phyloP scores from a whole-genome alignment of 768 basidiomycete genomes.

The Peribolospora baueri region DNA sequence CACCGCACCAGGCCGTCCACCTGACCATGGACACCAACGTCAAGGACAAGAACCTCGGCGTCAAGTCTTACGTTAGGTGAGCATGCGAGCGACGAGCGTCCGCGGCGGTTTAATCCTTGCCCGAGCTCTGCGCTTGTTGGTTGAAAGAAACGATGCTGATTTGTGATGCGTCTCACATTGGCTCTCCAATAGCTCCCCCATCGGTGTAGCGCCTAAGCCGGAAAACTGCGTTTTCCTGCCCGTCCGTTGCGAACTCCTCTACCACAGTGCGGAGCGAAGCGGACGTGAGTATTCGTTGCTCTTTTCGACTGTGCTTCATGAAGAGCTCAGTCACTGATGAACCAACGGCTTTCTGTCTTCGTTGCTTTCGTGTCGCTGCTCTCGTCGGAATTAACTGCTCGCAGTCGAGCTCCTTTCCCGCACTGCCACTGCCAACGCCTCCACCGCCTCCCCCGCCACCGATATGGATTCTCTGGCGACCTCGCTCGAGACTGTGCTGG shows the following conservation, averaged over 20 bases:
- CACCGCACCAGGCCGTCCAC: constrained; percentile 69
- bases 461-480: constrained; percentile 24
- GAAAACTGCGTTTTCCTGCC: constrained; percentile 91
- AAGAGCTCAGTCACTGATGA: no score
- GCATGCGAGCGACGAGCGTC: no score
- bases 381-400: constrained; percentile 1
- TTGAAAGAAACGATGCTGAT: no score
- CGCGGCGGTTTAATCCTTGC: no score
- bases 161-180: constrained; percentile 3
- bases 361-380: background rate
- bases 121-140: no score
- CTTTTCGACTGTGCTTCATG: no score
- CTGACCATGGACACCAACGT: constrained; percentile 69
- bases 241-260: constrained; percentile 62
- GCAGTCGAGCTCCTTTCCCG: background rate
- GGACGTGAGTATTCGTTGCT: constrained; percentile 33
- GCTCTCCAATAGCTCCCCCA: constrained; percentile 37
- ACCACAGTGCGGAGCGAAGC: constrained; percentile 58
- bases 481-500: constrained; percentile 49
- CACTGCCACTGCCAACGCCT: background rate
- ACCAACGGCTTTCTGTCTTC: constrained; percentile 7
- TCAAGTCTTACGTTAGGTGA: constrained; percentile 68
- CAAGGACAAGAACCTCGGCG: constrained; percentile 39
- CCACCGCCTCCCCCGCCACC: background rate
- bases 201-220: constrained; percentile 66